Percentiles rank a stretch among this genome's conserved stretches.
These are phyloP conservation scores for Kodamaea kaohsiungensis DNA, from an alignment of 805 yeast genomes.

Conservation along the genomic window DNA sequence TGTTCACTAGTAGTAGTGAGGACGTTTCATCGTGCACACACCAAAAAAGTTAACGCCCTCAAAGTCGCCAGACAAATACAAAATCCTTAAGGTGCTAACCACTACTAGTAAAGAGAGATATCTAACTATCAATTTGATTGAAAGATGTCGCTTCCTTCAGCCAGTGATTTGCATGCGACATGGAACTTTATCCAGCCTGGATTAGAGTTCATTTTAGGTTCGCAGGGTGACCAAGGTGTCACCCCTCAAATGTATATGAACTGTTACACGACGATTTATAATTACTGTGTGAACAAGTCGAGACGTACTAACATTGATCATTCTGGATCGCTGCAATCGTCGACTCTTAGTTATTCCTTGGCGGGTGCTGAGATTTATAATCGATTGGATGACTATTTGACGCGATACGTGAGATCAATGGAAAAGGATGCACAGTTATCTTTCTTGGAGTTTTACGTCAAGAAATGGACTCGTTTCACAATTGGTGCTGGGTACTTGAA, in stretches of 20 bases:
- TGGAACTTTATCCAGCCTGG: slow-evolving; percentile 83
- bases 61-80: not conserved
- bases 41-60: slow-evolving; percentile 1
- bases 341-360: slow-evolving; percentile 43
- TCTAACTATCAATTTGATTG: not conserved
- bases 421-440: slow-evolving; percentile 55
- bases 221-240: slow-evolving; percentile 64
- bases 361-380: slow-evolving; percentile 90
- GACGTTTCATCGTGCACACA: not conserved
- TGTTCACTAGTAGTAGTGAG: too few species aligned
- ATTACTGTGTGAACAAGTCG: slow-evolving; percentile 84
- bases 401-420: slow-evolving; percentile 54
- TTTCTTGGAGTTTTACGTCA: slow-evolving; percentile 79
- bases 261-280: slow-evolving; percentile 89
- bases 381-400: slow-evolving; percentile 67
- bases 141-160: slow-evolving; percentile 44
- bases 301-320: slow-evolving; percentile 32
- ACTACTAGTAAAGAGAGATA: not conserved
- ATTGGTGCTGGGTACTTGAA: slow-evolving; percentile 90
- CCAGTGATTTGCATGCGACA: slow-evolving; percentile 66
- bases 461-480: slow-evolving; percentile 85
- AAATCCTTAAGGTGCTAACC: not conserved
- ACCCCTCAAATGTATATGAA: slow-evolving; percentile 78
- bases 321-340: slow-evolving; percentile 20
- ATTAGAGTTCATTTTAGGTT: slow-evolving; percentile 66